Conservation (phyloP, 2,329 filamentous ascomycete species). For the Claviceps quebecensis region DNA sequence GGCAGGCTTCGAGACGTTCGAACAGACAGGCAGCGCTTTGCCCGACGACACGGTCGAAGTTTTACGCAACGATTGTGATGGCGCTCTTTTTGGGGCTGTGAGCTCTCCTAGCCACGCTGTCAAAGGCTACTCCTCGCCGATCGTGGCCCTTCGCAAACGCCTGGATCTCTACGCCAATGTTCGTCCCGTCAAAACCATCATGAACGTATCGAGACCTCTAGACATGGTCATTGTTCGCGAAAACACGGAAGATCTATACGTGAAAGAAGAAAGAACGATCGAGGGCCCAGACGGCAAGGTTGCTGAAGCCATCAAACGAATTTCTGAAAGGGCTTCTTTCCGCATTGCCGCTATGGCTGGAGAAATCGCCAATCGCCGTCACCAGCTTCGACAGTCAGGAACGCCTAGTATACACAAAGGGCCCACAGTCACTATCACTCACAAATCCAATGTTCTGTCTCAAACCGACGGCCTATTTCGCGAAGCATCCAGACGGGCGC, state of each 20-base stretch:
- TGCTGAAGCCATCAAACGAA: slow-evolving; percentile 95
- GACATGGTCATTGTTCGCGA: slow-evolving; percentile 98
- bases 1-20: slow-evolving; percentile 87
- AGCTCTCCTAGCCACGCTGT: slow-evolving; percentile 81
- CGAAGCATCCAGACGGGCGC: slow-evolving; percentile 57
- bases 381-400: slow-evolving; percentile 56
- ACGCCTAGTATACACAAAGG: slow-evolving; percentile 45
- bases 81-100: slow-evolving; percentile 91
- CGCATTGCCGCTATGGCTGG: slow-evolving; percentile 89
- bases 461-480: slow-evolving; percentile 97
- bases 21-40: slow-evolving; percentile 74
- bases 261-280: slow-evolving; percentile 87
- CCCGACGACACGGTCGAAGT: slow-evolving; percentile 82
- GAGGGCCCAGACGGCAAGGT: slow-evolving; percentile 66
- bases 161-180: slow-evolving; percentile 96
- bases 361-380: slow-evolving; percentile 78
- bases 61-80: slow-evolving; percentile 85
- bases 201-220: slow-evolving; percentile 53
- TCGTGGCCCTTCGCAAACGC: slow-evolving; percentile 89
- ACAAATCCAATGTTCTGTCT: slow-evolving; percentile 94
- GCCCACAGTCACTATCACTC: slow-evolving; percentile 85
- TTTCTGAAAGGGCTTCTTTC: slow-evolving; percentile 69
- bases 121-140: slow-evolving; percentile 90
- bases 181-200: slow-evolving; percentile 77
- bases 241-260: slow-evolving; percentile 97